Base-by-base conservation (phyloP, 176 grass and related monocot species). In the Aegilops bicornis region DNA sequence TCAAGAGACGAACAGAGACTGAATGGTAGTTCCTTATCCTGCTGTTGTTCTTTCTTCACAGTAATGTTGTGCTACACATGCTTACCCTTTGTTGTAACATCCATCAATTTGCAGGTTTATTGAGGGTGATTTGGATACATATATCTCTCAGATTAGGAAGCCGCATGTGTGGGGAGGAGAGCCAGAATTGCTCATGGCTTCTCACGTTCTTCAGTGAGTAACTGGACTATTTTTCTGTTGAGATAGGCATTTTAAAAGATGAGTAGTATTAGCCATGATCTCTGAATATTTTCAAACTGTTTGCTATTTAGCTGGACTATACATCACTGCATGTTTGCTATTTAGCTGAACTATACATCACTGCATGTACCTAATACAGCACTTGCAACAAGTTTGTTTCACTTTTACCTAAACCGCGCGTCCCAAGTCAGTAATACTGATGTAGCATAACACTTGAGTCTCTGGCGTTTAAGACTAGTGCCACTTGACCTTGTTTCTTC, bases 91-190 rank as follows among this genome's bases (percentile, higher is more conserved):
- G 35, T n/a, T 17, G 1, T 64, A 27, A 63, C 29, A 65, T 32
- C 2, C 29, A 65, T 32, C 2, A 64, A 64, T 61, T 78, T 82
- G 23, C 76, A 95, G 90, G 93, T 90, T 95, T 89, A 47, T 95
- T 16, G 90, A 95, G 76, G 90, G 93, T 19, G 83, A 91, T 73
- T 95, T 92, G 10, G 83, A 95, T 84, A 81, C 79, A 23, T 91
- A 93, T 59, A 88, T 95, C 76, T 88, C 90, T 17, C 88, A 85
- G 78, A 95, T 95, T 32, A 92, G 90, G 47, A 92, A 88, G 79
- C 88, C 90, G 64, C 88, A 91, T 85, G 88, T 93, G 36, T 95
- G 93, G 93, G 93, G 93, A 65, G 91, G 91, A 47, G 93, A 95
- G 35, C 93, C 93, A 39, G 93, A 95, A 81, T 58, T 95, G 65